Evolutionary conservation across 805 yeast species (phyloP).

Genomic region (Teunomyces stri): DNA sequence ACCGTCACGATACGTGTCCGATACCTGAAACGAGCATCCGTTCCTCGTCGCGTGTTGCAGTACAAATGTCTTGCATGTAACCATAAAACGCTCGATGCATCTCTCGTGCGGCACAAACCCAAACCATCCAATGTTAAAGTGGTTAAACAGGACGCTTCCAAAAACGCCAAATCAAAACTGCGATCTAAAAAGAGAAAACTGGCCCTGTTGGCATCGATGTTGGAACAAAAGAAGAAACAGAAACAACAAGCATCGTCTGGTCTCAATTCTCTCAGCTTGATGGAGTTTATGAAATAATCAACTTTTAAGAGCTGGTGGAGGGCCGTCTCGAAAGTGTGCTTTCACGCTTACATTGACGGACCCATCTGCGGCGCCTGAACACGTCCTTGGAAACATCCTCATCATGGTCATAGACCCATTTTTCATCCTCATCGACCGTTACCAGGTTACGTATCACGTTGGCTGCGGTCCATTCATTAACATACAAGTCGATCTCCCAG

Average conservation of each 20-base stretch:
- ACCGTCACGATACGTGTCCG: conserved; percentile 21
- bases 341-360: conserved; percentile 37
- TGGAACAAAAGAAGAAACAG: conserved; percentile 41
- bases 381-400: conserved; percentile 22
- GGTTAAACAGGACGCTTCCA: not conserved
- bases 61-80: conserved; percentile 20
- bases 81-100: conserved; percentile 8
- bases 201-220: conserved; percentile 40
- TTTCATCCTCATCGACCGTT: conserved; percentile 66
- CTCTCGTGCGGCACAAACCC: conserved; percentile 4
- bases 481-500: conserved; percentile 70
- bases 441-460: conserved; percentile 52
- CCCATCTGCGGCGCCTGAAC: conserved; percentile 67
- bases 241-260: conserved; percentile 27
- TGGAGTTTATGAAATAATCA: conserved; percentile 28
- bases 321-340: not conserved
- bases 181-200: conserved; percentile 43
- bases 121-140: conserved; percentile 7
- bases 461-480: conserved; percentile 59
- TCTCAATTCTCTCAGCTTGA: conserved; percentile 41
- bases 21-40: conserved; percentile 10
- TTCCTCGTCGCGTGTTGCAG: conserved; percentile 9
- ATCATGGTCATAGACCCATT: conserved; percentile 76
- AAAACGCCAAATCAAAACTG: conserved; percentile 9
- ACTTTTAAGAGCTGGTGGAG: not conserved